A percentile compares a stretch with the other conserved stretches of the same genome.
Evolutionary conservation across 805 yeast species (phyloP).

Genomic region (Ogataea siamensis): DNA sequence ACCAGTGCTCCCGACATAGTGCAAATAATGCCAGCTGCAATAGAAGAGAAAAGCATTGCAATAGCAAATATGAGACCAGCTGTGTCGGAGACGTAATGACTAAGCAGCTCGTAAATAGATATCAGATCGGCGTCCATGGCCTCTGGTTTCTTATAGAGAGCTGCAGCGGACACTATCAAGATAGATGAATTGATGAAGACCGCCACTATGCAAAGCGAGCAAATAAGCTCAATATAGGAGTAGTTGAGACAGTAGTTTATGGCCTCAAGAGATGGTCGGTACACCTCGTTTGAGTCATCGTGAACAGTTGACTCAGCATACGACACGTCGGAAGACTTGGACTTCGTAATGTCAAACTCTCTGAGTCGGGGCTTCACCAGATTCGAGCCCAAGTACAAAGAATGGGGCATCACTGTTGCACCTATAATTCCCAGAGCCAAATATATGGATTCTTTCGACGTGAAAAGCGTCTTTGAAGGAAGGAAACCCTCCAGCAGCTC

Average conservation of each 20-base stretch:
- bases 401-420: slow-evolving; percentile 95
- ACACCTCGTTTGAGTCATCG: slow-evolving; percentile 38
- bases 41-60: slow-evolving; percentile 82
- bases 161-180: slow-evolving; percentile 76
- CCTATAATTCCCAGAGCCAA: slow-evolving; percentile 83
- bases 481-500: slow-evolving; percentile 64
- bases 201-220: slow-evolving; percentile 77
- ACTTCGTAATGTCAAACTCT: slow-evolving; percentile 59
- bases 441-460: slow-evolving; percentile 65
- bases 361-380: slow-evolving; percentile 80
- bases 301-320: slow-evolving; percentile 22
- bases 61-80: slow-evolving; percentile 85
- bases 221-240: slow-evolving; percentile 66
- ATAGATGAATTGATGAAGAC: slow-evolving; percentile 85
- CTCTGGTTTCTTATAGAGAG: slow-evolving; percentile 66
- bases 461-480: slow-evolving; percentile 56
- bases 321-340: slow-evolving; percentile 16
- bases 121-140: slow-evolving; percentile 81
- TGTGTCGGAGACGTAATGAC: slow-evolving; percentile 59
- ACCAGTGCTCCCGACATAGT: slow-evolving; percentile 94
- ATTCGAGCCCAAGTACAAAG: slow-evolving; percentile 80
- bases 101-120: slow-evolving; percentile 66
- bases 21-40: slow-evolving; percentile 89
- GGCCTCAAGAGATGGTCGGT: slow-evolving; percentile 72
- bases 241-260: slow-evolving; percentile 68